Evolutionary conservation across 768 basidiomycete species (phyloP), one percentile per base, ranked within the genome.

Genomic region (Stropharia rugosoannulata): DNA sequence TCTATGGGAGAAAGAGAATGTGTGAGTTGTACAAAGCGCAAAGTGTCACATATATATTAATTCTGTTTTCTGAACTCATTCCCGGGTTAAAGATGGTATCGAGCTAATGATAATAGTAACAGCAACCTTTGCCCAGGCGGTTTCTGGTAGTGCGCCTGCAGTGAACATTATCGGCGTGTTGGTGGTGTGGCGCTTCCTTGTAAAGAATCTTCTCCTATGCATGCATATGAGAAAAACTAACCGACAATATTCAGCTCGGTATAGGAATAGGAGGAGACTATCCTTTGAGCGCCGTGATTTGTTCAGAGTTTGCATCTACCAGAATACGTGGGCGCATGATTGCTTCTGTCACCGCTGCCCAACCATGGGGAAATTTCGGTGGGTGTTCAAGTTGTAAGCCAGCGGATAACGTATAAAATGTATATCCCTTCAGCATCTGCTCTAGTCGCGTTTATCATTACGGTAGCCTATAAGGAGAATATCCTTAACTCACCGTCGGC

Each of bases 231-330:
- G 15, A 11, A 43, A 9, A 13, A 13, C n/a, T 6, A 2, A 37
- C 35, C n/a, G 57, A 39, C 15, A 27, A 25, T 38, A 36, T 35
- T 3, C 42, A 83, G 85, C 84, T 84, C 80, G 90, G 90, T 0
- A 68, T 93, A 1, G 93, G 93, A 5, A 89, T 95, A n/a, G 93
- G 93, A 6, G 93, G 93, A n/a, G 93, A 95, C 63, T 95, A 95
- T 67, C 93, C 93, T 3, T 68, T 94, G 0, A 84, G 81, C 51
- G 89, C 93, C n/a, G 86, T 93, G 63, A 95, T 95, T 63, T 86
- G 92, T 2, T 93, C 89, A 29, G 93, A 95, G 66, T 95, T 95
- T 62, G 87, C 93, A 1, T 79, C 90, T 0, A 88, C 86, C 15
- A 80, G 80, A 42, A 83, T 78, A 47, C 83, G 93, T 60, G 93